Percentiles rank a stretch among this genome's conserved stretches.
These are phyloP conservation scores for Colletotrichum lupini DNA, from an alignment of 2,329 filamentous ascomycete genomes.

Conservation along the genomic window DNA sequence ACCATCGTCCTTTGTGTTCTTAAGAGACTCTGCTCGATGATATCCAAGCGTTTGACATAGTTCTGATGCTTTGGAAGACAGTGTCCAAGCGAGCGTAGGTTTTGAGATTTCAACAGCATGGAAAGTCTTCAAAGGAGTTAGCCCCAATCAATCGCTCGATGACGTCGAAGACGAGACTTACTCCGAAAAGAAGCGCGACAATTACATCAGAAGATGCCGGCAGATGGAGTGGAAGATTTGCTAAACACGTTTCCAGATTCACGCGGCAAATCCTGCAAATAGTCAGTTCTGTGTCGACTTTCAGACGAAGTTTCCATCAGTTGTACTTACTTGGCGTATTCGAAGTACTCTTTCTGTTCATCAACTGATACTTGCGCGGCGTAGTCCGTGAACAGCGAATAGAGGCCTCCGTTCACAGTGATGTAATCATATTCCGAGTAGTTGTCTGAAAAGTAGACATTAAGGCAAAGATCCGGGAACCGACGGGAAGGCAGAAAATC, in stretches of 20 bases:
- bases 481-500: conserved; percentile 44
- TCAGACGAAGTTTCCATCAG: too few relatives aligned
- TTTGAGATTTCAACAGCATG: conserved; percentile 47
- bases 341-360: conserved; percentile 40
- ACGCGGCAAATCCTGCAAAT: conserved; percentile 37
- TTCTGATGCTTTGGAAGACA: conserved; percentile 45
- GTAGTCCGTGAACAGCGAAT: conserved; percentile 29
- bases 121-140: conserved; percentile 39
- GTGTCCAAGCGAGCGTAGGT: conserved; percentile 44
- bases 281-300: not conserved
- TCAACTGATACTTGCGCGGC: conserved; percentile 25
- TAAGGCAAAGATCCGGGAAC: conserved; percentile 46
- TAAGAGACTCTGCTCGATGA: conserved; percentile 39
- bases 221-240: conserved; percentile 46
- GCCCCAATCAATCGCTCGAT: not conserved
- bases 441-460: conserved; percentile 48
- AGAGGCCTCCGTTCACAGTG: conserved; percentile 45
- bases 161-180: not conserved
- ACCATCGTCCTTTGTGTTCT: conserved; percentile 38
- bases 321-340: conserved; percentile 34
- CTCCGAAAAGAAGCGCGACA: conserved; percentile 38
- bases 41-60: conserved; percentile 46
- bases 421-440: conserved; percentile 47
- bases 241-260: conserved; percentile 46
- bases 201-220: conserved; percentile 43